Evolutionary conservation across 345 rosid species (phyloP), one percentile per base, ranked within the genome.

Genomic region (Xanthoceras sorbifolium): DNA sequence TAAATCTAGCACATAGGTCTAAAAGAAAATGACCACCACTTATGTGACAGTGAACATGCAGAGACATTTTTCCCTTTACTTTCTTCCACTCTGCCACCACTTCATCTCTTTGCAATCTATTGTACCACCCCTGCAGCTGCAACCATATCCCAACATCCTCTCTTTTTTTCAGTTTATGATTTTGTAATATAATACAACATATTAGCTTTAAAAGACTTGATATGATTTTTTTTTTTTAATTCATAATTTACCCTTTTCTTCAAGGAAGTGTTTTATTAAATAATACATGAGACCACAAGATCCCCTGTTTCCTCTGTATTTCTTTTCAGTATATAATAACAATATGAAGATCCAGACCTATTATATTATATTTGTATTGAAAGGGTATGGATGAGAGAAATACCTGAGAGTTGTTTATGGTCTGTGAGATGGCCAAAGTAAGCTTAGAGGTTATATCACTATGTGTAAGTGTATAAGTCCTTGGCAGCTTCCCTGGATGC

Each of bases 41-140:
- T 67, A 95, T 93, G 75, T 95, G 99, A 75, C 99, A 93, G 81
- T 95, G 99, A 78, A 93, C 98, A 67, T 95, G 99, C 18, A 95
- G 92, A 25, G 97, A 95, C 99, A 95, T 95, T 79, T 85, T 89
- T 29, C 90, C 98, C 80, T 87, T 92, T 17, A 95, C 92, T 84
- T 95, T 92, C 89, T 95, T 95, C 99, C 99, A 95, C 79, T 95
- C 97, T 9, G 98, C 99, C 62, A 95, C 99, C 15, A 96, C 94
- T 85, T 96, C 99, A 67, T 96, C 99, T 46, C 99, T 85, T 86
- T 93, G 93, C 61, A 96, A 61, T 72, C 69, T 91, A 82, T 93
- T 93, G 64, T 84, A 82, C 97, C 99, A 96, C 38, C 98, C 98
- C 76, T 96, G 98, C 84, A 96, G 83, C 99, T 95, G 84, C 76